A percentile compares a stretch with the other conserved stretches of the same genome.
Conservation (phyloP, 108 stramenopile species). For the Skeletonema menzelii region DNA sequence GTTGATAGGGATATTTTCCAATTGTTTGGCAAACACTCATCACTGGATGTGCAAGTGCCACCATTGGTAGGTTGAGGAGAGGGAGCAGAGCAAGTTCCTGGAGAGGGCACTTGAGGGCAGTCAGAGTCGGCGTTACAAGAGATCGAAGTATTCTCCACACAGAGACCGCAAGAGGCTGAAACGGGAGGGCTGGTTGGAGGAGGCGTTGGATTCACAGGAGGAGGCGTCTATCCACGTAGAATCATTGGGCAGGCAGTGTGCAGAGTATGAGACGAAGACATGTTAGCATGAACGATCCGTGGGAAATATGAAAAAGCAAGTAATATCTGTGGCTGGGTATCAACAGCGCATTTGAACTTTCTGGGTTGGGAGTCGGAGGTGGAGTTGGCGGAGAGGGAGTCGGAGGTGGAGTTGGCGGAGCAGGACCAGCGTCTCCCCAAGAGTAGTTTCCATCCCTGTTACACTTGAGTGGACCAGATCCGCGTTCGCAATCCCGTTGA, state of each 20-base stretch:
- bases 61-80: neutral
- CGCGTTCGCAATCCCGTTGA: neutral
- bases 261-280: neutral
- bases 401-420: neutral
- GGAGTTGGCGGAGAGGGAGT: neutral
- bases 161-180: neutral
- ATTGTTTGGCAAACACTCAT: neutral
- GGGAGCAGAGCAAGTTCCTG: neutral
- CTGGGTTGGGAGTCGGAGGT: neutral
- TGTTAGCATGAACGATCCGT: neutral
- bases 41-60: neutral
- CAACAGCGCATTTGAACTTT: neutral
- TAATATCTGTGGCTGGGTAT: too few species aligned
- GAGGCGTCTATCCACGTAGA: neutral
- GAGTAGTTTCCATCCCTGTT: neutral
- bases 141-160: neutral
- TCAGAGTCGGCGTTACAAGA: neutral
- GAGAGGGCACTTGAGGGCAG: neutral
- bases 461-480: neutral
- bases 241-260: neutral
- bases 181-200: neutral
- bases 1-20: slow-evolving; percentile 68
- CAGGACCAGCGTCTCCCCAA: neutral
- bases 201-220: neutral
- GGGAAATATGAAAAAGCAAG: neutral